These are phyloP conservation scores for Akanthomyces uredinophilus DNA, from an alignment of 2,329 filamentous ascomycete species.

Conservation along the genomic window DNA sequence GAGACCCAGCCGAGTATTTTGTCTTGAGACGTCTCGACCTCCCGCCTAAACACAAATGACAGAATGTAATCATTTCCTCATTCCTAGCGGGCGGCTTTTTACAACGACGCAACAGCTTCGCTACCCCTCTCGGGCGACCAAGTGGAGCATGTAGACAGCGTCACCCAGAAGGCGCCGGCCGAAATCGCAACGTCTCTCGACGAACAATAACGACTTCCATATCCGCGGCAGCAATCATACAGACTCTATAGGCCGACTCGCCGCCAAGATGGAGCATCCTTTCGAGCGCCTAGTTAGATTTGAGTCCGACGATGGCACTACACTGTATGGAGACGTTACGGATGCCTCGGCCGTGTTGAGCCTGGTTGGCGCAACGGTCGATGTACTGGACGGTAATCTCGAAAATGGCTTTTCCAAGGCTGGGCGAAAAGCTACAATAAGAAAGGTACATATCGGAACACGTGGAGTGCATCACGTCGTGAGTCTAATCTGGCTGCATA, in stretches of 20 bases:
- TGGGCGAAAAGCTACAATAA: neutral
- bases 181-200: too few relatives aligned
- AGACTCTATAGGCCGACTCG: neutral
- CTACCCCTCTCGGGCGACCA: neutral
- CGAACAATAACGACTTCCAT: neutral
- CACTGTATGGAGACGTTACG: neutral
- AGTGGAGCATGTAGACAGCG: neutral
- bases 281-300: constrained; percentile 1
- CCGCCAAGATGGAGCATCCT: neutral
- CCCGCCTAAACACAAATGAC: too few relatives aligned
- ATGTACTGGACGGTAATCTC: neutral
- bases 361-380: neutral
- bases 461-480: too few relatives aligned
- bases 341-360: neutral
- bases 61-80: neutral
- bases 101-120: neutral
- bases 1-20: too few relatives aligned
- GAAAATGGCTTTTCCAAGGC: neutral
- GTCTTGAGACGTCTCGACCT: too few relatives aligned
- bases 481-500: neutral
- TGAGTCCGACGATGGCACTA: neutral
- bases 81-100: neutral
- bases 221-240: too few relatives aligned
- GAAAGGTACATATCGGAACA: neutral
- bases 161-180: neutral